Percentiles rank a stretch among this genome's conserved stretches.
phyloP scores from a whole-genome alignment of 257 asterid genomes.

The Galeopsis tetrahit region DNA sequence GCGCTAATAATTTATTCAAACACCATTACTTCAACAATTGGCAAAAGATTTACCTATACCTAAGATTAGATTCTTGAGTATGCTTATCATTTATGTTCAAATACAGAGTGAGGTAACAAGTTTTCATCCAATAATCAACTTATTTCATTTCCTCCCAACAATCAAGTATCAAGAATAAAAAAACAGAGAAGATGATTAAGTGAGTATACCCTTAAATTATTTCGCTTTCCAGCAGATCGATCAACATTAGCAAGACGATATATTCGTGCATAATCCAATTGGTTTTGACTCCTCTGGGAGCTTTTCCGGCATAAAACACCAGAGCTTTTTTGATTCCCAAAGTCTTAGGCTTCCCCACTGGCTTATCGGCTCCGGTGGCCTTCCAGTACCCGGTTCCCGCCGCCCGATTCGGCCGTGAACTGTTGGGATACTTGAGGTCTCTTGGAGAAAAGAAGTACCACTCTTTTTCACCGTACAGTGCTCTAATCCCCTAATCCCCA shows the following conservation, averaged over 20 bases:
- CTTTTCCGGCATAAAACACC: conserved; percentile 64
- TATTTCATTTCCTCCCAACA: not conserved
- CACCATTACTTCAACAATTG: not conserved
- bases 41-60: not conserved
- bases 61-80: not conserved
- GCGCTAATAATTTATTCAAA: not conserved
- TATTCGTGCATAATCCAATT: conserved; percentile 76
- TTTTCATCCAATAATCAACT: not conserved
- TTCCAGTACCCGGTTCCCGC: conserved; percentile 69
- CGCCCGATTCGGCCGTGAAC: conserved; percentile 66
- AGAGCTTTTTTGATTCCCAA: conserved; percentile 60
- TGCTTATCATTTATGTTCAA: not conserved
- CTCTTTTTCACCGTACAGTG: conserved; percentile 61
- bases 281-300: conserved; percentile 64
- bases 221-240: conserved; percentile 55
- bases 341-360: conserved; percentile 59
- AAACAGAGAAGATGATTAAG: not conserved
- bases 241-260: conserved; percentile 59
- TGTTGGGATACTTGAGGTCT: conserved; percentile 63
- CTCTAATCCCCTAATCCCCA: conserved; percentile 34
- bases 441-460: conserved; percentile 69
- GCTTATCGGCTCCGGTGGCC: conserved; percentile 69
- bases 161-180: not conserved
- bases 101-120: not conserved
- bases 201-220: conserved; percentile 49